These are phyloP conservation scores for Aspergillus sergii DNA, from an alignment of 2,329 filamentous ascomycete species.

Conservation along the genomic window DNA sequence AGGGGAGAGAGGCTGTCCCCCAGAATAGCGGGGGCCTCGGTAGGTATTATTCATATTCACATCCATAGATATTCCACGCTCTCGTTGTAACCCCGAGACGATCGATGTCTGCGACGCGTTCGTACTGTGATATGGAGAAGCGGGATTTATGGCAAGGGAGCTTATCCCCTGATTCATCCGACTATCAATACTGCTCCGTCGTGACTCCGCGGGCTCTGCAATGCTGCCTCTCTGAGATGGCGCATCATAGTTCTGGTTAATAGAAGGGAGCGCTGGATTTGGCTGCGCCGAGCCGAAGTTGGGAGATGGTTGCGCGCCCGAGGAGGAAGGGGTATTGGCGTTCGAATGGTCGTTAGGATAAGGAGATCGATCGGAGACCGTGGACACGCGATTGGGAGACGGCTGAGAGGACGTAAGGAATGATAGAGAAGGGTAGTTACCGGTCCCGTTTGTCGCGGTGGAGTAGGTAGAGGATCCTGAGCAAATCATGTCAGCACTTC, in stretches of 20 bases:
- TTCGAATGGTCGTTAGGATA: constrained; percentile 43
- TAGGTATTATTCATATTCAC: constrained; percentile 39
- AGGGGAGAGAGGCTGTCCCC: constrained; percentile 44
- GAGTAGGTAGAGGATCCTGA: constrained; percentile 53
- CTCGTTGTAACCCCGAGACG: constrained; percentile 46
- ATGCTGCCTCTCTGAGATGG: constrained; percentile 47
- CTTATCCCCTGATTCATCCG: constrained; percentile 53
- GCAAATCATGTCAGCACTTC: constrained; percentile 24
- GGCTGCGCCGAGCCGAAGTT: constrained; percentile 42
- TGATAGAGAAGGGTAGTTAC: constrained; percentile 46
- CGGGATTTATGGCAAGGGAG: constrained; percentile 49
- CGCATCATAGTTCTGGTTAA: constrained; percentile 61
- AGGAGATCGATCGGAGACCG: constrained; percentile 44
- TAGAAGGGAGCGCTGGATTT: constrained; percentile 55
- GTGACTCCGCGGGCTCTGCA: constrained; percentile 48
- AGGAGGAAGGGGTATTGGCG: constrained; percentile 37
- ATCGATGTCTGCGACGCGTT: constrained; percentile 51
- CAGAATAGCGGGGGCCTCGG: constrained; percentile 45
- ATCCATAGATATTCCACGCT: constrained; percentile 45
- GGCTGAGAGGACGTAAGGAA: constrained; percentile 49
- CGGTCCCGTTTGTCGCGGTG: constrained; percentile 47
- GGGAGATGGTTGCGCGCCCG: constrained; percentile 42
- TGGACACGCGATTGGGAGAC: constrained; percentile 46
- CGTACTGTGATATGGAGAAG: constrained; percentile 51
- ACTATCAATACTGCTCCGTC: constrained; percentile 53